phyloP scores from a whole-genome alignment of 2,329 filamentous ascomycete genomes.

The Acephala macrosclerotiorum region DNA sequence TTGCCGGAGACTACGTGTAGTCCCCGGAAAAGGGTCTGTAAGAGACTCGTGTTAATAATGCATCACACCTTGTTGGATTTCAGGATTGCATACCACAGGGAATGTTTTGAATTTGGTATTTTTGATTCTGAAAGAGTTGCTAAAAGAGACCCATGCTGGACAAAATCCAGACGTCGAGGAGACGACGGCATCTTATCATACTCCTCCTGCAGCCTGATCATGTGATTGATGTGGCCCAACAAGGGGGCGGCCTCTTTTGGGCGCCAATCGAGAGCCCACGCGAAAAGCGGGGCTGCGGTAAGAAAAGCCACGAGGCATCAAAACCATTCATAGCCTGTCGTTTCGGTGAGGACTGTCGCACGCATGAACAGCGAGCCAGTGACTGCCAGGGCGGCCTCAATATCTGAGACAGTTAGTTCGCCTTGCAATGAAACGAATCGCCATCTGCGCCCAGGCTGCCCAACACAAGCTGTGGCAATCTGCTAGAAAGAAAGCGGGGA shows the following conservation, averaged over 20 bases:
- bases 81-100: neutral
- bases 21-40: neutral
- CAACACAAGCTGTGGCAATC: no score
- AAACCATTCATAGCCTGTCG: neutral
- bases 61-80: neutral
- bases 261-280: neutral
- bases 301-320: neutral
- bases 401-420: no score
- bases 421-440: no score
- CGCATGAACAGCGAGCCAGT: neutral
- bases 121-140: no score
- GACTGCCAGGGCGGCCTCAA: neutral
- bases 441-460: no score
- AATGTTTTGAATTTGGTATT: no score
- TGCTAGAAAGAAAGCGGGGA: no score
- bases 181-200: no score
- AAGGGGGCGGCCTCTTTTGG: neutral
- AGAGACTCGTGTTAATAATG: neutral
- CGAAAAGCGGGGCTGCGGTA: neutral
- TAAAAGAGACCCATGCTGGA: no score
- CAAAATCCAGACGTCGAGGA: no score
- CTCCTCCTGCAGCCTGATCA: no score
- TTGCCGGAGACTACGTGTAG: neutral
- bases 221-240: neutral
- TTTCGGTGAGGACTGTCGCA: neutral